Evolutionary conservation across 176 grass and related monocot species (phyloP).

Genomic region (Bonia amplexicaulis): DNA sequence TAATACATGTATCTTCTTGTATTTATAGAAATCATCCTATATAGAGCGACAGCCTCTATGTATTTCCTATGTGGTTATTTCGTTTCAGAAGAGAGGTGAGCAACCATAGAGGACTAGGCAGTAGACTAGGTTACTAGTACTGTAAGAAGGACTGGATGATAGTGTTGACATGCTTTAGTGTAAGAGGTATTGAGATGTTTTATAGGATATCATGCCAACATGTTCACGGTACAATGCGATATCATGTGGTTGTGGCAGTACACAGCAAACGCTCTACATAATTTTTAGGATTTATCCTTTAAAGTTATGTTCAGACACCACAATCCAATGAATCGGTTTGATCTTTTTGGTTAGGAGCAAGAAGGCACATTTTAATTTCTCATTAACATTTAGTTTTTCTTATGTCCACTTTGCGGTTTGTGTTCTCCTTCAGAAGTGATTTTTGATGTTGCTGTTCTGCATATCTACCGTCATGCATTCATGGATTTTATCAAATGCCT

Average conservation of each 20-base stretch:
- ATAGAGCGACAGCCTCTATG: neutral
- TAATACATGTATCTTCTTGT: neutral
- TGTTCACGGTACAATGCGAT: neutral
- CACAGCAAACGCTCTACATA: neutral
- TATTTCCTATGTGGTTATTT: neutral
- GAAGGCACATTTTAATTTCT: neutral
- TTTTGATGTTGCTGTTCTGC: conserved; percentile 6
- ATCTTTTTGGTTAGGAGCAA: neutral
- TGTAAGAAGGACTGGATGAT: neutral
- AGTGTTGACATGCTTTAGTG: neutral
- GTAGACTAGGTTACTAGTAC: neutral
- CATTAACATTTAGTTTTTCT: neutral
- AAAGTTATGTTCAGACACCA: neutral
- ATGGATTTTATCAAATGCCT: neutral
- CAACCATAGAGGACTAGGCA: neutral
- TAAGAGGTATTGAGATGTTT: neutral
- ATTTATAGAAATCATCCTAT: neutral
- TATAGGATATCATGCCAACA: conserved; percentile 5
- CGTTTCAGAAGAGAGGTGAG: neutral
- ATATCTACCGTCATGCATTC: neutral
- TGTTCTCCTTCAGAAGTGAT: neutral
- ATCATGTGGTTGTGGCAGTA: neutral
- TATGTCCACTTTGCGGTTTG: neutral
- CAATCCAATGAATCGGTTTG: neutral
- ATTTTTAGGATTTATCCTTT: neutral